A percentile compares a stretch with the other conserved stretches of the same genome.
These are phyloP conservation scores for Lichtheimia ornata DNA, from an alignment of 371 early-diverging fungal genomes.

Conservation along the genomic window DNA sequence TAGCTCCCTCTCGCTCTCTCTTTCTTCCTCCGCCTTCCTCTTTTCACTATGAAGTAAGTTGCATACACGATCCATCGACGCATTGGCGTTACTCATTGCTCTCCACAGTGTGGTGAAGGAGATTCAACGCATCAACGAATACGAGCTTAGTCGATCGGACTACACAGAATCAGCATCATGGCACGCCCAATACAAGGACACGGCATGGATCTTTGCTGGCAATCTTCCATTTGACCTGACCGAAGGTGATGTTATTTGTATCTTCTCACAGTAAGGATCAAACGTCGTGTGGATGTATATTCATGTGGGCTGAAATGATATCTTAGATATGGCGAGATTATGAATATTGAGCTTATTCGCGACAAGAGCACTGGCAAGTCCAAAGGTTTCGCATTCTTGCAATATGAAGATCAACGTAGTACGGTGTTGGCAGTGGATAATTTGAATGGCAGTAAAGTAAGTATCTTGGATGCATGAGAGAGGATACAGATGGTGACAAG, in stretches of 20 bases:
- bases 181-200: constrained; percentile 90
- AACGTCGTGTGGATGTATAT: background rate
- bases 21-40: background rate
- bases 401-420: constrained; percentile 91
- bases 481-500: background rate
- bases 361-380: constrained; percentile 87
- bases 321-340: constrained; percentile 83
- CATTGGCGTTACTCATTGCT: background rate
- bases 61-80: background rate
- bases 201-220: constrained; percentile 90
- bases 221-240: constrained; percentile 83
- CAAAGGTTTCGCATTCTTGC: constrained; percentile 90
- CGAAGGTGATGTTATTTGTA: constrained; percentile 90
- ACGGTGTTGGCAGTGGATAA: constrained; percentile 95
- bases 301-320: background rate
- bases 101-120: constrained; percentile 66
- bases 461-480: background rate
- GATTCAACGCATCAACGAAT: constrained; percentile 73
- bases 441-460: constrained; percentile 81
- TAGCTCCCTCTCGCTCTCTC: background rate
- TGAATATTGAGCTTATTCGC: constrained; percentile 85
- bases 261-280: constrained; percentile 84
- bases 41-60: constrained; percentile 9
- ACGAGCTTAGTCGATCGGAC: constrained; percentile 52
- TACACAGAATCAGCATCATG: constrained; percentile 67